phyloP scores from a whole-genome alignment of 2,329 filamentous ascomycete species.

The Lasiodiplodia hormozganensis region DNA sequence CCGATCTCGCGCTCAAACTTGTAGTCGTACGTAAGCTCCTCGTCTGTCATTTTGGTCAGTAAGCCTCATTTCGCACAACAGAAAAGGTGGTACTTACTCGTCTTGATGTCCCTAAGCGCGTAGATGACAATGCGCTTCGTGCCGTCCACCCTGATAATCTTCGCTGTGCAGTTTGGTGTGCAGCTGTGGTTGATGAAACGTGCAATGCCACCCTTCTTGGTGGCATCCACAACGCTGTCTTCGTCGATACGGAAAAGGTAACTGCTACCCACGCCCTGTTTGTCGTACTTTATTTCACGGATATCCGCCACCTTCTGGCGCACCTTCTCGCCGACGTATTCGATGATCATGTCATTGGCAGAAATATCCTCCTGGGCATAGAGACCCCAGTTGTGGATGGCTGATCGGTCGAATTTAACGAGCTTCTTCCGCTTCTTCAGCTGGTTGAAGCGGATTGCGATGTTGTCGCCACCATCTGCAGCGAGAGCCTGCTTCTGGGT shows the following conservation, averaged over 20 bases:
- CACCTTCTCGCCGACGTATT: slow-evolving; percentile 98
- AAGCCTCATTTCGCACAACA: slow-evolving; percentile 3
- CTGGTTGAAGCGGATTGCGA: slow-evolving; percentile 97
- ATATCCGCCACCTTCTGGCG: slow-evolving; percentile 97
- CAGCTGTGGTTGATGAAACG: slow-evolving; percentile 99
- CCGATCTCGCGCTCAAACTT: slow-evolving; percentile 98
- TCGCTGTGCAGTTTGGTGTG: slow-evolving; percentile 97
- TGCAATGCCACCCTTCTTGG: slow-evolving; percentile 97
- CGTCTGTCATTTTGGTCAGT: slow-evolving; percentile 66
- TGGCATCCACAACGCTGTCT: slow-evolving; percentile 96
- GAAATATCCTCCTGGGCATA: slow-evolving; percentile 98
- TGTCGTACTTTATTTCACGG: slow-evolving; percentile 88
- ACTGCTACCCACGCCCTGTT: slow-evolving; percentile 95
- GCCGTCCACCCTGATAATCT: slow-evolving; percentile 98
- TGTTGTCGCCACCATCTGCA: slow-evolving; percentile 72
- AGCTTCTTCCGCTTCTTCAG: slow-evolving; percentile 99
- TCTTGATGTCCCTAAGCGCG: slow-evolving; percentile 89
- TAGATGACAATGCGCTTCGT: slow-evolving; percentile 99
- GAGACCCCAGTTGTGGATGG: slow-evolving; percentile 98
- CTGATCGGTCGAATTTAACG: slow-evolving; percentile 95
- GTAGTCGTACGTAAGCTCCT: slow-evolving; percentile 99
- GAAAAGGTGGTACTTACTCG: slow-evolving; percentile 70
- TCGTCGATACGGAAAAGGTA: slow-evolving; percentile 99
- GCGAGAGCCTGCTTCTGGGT: slow-evolving; percentile 81
- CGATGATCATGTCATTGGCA: slow-evolving; percentile 99